A percentile compares a stretch with the other conserved stretches of the same genome.
Conservation (phyloP, 2,329 filamentous ascomycete species). For the Xylaria sp. region DNA sequence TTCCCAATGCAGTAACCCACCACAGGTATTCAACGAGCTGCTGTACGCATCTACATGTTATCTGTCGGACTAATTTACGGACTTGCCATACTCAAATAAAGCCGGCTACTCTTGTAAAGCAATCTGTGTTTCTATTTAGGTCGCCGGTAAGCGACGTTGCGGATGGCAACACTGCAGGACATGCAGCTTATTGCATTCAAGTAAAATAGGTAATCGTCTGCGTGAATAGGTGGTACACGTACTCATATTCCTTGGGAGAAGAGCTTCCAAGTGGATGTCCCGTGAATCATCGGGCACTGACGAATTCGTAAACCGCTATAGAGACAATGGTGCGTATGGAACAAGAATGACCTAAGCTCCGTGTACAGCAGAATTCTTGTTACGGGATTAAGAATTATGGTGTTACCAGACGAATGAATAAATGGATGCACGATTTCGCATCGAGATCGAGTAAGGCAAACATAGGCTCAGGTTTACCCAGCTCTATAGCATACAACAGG, state of each 20-base stretch:
- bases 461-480: background rate
- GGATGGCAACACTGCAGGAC: background rate
- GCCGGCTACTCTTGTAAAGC: background rate
- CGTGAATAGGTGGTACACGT: constrained; percentile 3
- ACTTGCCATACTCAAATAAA: background rate
- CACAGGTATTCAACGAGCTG: no score
- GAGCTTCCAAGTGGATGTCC: background rate
- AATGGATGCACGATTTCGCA: background rate
- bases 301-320: background rate
- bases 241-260: background rate
- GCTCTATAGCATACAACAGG: background rate
- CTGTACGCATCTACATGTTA: background rate
- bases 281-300: background rate
- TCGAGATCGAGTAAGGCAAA: background rate
- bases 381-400: background rate
- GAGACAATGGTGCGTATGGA: background rate
- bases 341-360: background rate
- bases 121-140: background rate
- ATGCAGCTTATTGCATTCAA: background rate
- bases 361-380: background rate
- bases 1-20: constrained; percentile 6
- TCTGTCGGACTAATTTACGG: background rate
- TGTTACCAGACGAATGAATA: background rate
- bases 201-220: background rate
- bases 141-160: background rate